A percentile compares a stretch with the other conserved stretches of the same genome.
phyloP scores from a whole-genome alignment of 805 yeast species.

The Aciculoconidium aculeatum region DNA sequence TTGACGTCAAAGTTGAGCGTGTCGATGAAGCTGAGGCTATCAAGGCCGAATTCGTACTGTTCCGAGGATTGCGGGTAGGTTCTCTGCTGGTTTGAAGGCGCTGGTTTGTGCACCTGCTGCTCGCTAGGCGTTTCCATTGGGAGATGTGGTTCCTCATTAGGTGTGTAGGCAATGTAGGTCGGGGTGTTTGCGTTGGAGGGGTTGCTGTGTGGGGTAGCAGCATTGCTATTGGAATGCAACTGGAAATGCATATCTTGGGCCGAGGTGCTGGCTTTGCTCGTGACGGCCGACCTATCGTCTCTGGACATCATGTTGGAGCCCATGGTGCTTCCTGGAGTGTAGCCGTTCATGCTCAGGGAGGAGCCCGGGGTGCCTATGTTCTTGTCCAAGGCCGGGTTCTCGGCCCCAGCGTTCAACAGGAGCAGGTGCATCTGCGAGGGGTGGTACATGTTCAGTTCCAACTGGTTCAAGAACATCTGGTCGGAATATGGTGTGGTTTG shows the following conservation, averaged over 20 bases:
- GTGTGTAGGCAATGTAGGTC: too few relatives aligned
- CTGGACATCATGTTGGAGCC: too few relatives aligned
- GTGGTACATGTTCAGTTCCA: conserved; percentile 23
- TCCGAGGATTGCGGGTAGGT: neutral
- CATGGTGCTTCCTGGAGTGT: too few relatives aligned
- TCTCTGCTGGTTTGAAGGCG: conserved; percentile 1
- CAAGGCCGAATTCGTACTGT: conserved; percentile 19
- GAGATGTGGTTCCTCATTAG: too few relatives aligned
- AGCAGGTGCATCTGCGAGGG: conserved; percentile 9
- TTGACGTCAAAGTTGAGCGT: conserved; percentile 9
- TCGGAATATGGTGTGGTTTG: too few relatives aligned
- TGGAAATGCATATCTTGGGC: too few relatives aligned
- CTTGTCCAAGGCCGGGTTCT: conserved; percentile 1
- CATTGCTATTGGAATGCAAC: too few relatives aligned
- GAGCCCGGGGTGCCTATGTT: conserved; percentile 3
- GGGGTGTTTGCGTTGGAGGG: conserved; percentile 7
- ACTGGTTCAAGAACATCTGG: conserved; percentile 22
- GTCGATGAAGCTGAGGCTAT: conserved; percentile 19
- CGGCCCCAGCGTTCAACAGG: conserved; percentile 6
- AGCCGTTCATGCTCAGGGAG: too few relatives aligned
- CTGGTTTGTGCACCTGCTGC: neutral
- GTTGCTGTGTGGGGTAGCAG: too few relatives aligned
- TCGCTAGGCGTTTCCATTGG: neutral
- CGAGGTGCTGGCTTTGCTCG: too few relatives aligned
- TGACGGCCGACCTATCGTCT: too few relatives aligned